Percentiles rank a stretch among this genome's conserved stretches.
phyloP scores from a whole-genome alignment of 352 stramenopile genomes.

The Thalassiosira livingstoniorum region DNA sequence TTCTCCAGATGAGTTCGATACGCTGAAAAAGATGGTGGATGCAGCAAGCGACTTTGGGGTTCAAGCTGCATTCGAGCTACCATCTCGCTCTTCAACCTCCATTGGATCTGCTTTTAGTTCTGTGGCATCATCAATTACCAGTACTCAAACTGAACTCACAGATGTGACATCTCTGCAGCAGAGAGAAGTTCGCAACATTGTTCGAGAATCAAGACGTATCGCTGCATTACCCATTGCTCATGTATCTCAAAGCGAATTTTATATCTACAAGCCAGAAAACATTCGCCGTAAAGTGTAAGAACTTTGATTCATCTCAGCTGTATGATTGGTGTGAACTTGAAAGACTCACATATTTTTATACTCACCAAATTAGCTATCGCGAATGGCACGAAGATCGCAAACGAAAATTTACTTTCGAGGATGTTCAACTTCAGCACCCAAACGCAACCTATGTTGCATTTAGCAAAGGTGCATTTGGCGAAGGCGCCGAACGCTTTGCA shows the following conservation, averaged over 20 bases:
- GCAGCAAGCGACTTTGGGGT: constrained; percentile 37
- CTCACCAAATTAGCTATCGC: background rate
- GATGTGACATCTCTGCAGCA: background rate
- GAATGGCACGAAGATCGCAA: constrained; percentile 9
- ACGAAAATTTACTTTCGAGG: constrained; percentile 1
- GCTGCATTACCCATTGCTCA: background rate
- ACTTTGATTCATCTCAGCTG: background rate
- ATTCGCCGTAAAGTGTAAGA: constrained; percentile 19
- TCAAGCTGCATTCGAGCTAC: constrained; percentile 37
- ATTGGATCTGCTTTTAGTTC: constrained; percentile 45
- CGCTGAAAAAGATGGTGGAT: constrained; percentile 39
- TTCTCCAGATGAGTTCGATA: constrained; percentile 39
- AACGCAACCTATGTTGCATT: constrained; percentile 41
- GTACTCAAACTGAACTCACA: constrained; percentile 40
- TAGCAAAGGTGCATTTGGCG: constrained; percentile 46
- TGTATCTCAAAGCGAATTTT: constrained; percentile 10
- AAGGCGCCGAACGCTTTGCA: constrained; percentile 53
- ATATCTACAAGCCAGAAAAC: constrained; percentile 23
- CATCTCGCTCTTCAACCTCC: constrained; percentile 21
- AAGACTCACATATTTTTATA: background rate
- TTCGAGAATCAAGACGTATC: constrained; percentile 23
- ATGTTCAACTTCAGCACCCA: constrained; percentile 31
- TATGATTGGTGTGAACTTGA: background rate
- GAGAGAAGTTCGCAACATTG: constrained; percentile 22
- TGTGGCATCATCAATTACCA: constrained; percentile 41